phyloP scores from a whole-genome alignment of 106 monocot species.

The Allium cepa region DNA sequence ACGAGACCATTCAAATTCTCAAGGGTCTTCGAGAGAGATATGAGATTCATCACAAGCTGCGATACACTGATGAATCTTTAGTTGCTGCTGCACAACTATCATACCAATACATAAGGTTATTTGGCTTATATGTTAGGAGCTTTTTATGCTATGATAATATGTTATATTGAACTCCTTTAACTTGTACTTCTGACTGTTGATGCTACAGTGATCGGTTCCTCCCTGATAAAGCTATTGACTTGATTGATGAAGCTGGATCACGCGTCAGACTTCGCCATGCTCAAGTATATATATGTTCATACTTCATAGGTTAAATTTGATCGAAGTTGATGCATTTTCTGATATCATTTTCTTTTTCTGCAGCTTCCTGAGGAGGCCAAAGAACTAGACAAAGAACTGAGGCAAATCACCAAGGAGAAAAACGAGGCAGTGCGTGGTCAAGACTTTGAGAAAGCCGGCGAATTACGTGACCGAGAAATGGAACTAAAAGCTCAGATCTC shows the following conservation, averaged over 20 bases:
- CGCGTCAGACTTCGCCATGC: constrained; percentile 79
- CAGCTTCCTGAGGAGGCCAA: constrained; percentile 76
- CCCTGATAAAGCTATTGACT: constrained; percentile 80
- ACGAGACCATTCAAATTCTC: constrained; percentile 26
- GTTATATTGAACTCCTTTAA: not conserved
- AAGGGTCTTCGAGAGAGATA: constrained; percentile 25
- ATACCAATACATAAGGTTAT: constrained; percentile 25
- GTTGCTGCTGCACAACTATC: constrained; percentile 28
- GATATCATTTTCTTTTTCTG: not conserved
- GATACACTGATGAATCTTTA: constrained; percentile 26
- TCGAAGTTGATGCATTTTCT: not conserved
- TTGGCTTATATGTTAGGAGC: not conserved
- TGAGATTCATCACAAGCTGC: constrained; percentile 29
- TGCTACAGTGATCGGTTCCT: constrained; percentile 62
- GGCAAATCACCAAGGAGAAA: constrained; percentile 74
- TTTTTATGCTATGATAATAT: not conserved
- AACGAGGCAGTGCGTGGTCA: constrained; percentile 66
- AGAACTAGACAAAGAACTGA: constrained; percentile 72
- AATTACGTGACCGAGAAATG: constrained; percentile 57
- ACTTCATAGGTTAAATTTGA: not conserved
- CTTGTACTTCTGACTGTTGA: not conserved
- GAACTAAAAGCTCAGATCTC: constrained; percentile 63
- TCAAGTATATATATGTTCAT: constrained; percentile 24
- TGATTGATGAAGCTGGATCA: constrained; percentile 81
- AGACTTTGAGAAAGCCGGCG: constrained; percentile 79